Conservation (phyloP, 495 filamentous ascomycete species). For the Penicillium bovifimosum region DNA sequence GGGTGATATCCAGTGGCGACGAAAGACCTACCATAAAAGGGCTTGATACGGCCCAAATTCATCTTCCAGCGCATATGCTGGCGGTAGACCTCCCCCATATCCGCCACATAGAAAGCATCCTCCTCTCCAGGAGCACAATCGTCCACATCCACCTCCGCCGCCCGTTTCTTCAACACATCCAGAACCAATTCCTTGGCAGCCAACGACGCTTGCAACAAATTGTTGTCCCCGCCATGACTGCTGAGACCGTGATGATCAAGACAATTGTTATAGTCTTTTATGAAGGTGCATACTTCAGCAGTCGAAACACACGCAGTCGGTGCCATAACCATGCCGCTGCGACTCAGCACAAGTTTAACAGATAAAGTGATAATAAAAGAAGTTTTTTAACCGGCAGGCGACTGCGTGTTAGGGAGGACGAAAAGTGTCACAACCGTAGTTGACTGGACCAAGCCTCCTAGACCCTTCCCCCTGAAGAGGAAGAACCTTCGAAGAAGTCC, state of each 20-base stretch:
- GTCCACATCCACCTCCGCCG: constrained; percentile 77
- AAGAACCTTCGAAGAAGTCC: constrained; percentile 92
- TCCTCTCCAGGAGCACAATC: constrained; percentile 83
- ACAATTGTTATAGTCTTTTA: constrained; percentile 28
- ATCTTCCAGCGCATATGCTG: constrained; percentile 98
- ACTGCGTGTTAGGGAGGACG: constrained; percentile 77
- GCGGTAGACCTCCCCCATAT: constrained; percentile 97
- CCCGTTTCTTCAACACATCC: constrained; percentile 72
- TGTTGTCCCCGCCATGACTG: constrained; percentile 38
- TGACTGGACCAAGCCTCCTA: constrained; percentile 50
- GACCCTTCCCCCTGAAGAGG: constrained; percentile 60
- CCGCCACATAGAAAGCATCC: constrained; percentile 96
- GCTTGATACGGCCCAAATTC: constrained; percentile 87
- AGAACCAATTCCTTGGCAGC: constrained; percentile 59
- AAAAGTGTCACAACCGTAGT: constrained; percentile 78
- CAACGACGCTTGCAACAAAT: constrained; percentile 41
- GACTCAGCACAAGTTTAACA: constrained; percentile 31
- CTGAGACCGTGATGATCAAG: constrained; percentile 24
- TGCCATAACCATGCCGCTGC: constrained; percentile 60
- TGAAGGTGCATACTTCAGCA: constrained; percentile 46
- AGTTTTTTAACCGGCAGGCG: constrained; percentile 20
- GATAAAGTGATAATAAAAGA: constrained; percentile 13
- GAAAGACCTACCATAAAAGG: constrained; percentile 80
- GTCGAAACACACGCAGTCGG: constrained; percentile 55
- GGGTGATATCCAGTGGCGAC: not conserved